Percentiles rank a stretch among this genome's conserved stretches.
Evolutionary conservation across 768 basidiomycete genomes (phyloP).

Genomic region (Kwoniella europaea): DNA sequence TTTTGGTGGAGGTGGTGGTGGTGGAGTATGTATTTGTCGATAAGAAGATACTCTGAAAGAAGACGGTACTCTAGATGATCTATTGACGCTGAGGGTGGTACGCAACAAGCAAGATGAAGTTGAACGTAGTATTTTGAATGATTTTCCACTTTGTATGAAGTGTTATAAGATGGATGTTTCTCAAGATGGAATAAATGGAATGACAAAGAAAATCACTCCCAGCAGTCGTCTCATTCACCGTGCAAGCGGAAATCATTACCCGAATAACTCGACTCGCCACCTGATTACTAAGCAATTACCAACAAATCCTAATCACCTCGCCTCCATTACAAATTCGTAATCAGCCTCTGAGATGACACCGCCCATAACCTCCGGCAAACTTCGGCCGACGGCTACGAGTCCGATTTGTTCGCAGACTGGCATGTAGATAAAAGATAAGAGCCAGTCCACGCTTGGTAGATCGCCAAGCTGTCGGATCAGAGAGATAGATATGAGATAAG

Average conservation of each 20-base stretch:
- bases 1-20: conserved; percentile 23
- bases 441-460: too few species aligned
- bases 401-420: too few species aligned
- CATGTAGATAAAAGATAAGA: too few species aligned
- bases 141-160: neutral
- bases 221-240: neutral
- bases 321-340: neutral
- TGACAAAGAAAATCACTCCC: neutral
- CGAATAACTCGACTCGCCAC: neutral
- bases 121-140: conserved; percentile 10
- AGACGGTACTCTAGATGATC: neutral
- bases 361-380: neutral
- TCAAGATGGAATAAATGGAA: neutral
- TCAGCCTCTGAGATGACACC: too few species aligned
- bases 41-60: neutral
- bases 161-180: neutral
- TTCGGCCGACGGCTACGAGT: too few species aligned
- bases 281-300: neutral
- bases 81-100: neutral
- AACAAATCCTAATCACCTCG: neutral
- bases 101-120: neutral
- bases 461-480: too few species aligned
- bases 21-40: conserved; percentile 14
- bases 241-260: neutral
- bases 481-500: too few species aligned